Evolutionary conservation across 2,329 filamentous ascomycete species (phyloP).

Genomic region (Xylariaceae sp.): DNA sequence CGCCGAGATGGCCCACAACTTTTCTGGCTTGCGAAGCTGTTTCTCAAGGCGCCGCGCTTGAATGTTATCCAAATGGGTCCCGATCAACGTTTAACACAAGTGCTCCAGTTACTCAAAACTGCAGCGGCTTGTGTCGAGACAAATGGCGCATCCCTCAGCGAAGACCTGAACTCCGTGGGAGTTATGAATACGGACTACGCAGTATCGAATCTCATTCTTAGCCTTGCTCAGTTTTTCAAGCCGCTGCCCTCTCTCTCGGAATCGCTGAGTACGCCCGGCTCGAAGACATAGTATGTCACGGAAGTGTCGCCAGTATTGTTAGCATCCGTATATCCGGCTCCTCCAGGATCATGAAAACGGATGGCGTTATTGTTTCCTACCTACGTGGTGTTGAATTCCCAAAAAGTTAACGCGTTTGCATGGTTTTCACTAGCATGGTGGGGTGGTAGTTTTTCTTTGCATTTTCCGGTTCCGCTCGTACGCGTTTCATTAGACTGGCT

Average conservation of each 20-base stretch:
- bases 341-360: constrained; percentile 25
- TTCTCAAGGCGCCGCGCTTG: constrained; percentile 54
- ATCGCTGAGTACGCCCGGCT: constrained; percentile 38
- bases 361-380: constrained; percentile 23
- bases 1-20: constrained; percentile 67
- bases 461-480: constrained; percentile 33
- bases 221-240: constrained; percentile 67
- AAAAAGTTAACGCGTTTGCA: constrained; percentile 33
- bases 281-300: constrained; percentile 36
- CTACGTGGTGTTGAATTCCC: constrained; percentile 25
- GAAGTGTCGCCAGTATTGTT: constrained; percentile 3
- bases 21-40: constrained; percentile 64
- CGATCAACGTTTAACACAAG: constrained; percentile 56
- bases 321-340: too few species aligned
- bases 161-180: constrained; percentile 62
- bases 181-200: constrained; percentile 65
- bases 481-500: constrained; percentile 32
- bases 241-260: constrained; percentile 47
- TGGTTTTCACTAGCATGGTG: constrained; percentile 30
- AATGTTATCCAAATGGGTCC: constrained; percentile 50
- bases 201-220: constrained; percentile 57
- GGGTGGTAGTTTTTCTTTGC: constrained; percentile 33
- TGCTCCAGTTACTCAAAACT: constrained; percentile 56
- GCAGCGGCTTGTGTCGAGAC: constrained; percentile 56
- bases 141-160: constrained; percentile 59